phyloP scores from a whole-genome alignment of 768 basidiomycete genomes.

The Megacollybia marginata region DNA sequence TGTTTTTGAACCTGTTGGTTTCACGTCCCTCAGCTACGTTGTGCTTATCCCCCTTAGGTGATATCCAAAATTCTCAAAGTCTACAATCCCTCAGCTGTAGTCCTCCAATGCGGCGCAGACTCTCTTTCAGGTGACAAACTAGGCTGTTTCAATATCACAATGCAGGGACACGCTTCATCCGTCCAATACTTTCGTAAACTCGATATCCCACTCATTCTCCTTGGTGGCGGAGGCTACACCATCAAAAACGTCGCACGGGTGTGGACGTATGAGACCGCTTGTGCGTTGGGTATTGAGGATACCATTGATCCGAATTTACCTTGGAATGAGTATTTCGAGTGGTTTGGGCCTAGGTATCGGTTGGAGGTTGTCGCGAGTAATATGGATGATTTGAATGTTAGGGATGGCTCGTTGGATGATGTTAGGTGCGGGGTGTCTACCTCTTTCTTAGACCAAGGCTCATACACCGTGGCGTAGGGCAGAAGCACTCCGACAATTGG shows the following conservation, averaged over 20 bases:
- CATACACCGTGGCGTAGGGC: conserved; percentile 32
- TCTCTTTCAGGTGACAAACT: conserved; percentile 93
- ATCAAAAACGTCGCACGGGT: conserved; percentile 91
- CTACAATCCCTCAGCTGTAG: conserved; percentile 78
- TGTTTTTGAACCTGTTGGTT: background rate
- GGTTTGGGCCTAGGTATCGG: conserved; percentile 93
- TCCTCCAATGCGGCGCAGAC: conserved; percentile 95
- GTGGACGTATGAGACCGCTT: conserved; percentile 97
- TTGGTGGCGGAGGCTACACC: conserved; percentile 96
- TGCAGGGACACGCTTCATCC: conserved; percentile 92
- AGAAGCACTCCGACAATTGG: conserved; percentile 46
- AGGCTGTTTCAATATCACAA: conserved; percentile 92
- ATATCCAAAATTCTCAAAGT: conserved; percentile 82
- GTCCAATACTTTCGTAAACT: conserved; percentile 79
- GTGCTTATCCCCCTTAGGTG: conserved; percentile 38
- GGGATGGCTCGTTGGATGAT: conserved; percentile 71
- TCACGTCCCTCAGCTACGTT: background rate
- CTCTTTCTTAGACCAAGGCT: background rate
- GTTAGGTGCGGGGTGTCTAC: conserved; percentile 63
- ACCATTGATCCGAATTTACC: conserved; percentile 72
- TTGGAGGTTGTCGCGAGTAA: conserved; percentile 89
- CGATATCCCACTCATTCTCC: conserved; percentile 80
- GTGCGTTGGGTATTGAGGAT: conserved; percentile 82
- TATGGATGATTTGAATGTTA: conserved; percentile 88
- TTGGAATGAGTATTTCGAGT: conserved; percentile 91